Evolutionary conservation across 2,329 filamentous ascomycete genomes (phyloP).

Genomic region (Mariannaea elegans): DNA sequence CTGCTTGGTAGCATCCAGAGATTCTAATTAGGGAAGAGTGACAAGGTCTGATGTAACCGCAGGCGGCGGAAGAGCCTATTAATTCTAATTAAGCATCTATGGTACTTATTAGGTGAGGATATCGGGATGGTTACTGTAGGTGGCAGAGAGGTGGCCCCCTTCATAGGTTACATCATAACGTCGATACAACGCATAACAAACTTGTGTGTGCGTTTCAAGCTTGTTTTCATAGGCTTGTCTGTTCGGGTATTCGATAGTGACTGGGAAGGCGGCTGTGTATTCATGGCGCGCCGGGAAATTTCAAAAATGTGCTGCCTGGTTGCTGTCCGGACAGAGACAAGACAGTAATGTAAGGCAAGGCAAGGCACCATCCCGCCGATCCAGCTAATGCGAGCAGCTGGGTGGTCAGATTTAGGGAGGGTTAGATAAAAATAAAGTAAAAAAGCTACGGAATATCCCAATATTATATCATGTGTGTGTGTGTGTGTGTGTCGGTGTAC

Average conservation of each 20-base stretch:
- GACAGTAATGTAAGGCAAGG: not conserved
- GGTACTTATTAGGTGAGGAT: too few species aligned
- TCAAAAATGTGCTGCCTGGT: constrained; percentile 6
- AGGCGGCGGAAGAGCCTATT: not conserved
- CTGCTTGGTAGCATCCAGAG: not conserved
- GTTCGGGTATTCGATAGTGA: not conserved
- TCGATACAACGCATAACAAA: constrained; percentile 4
- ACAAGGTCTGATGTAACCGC: constrained; percentile 12
- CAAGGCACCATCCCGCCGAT: not conserved
- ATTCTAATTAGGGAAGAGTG: too few species aligned
- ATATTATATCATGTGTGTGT: not conserved
- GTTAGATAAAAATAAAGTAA: constrained; percentile 10
- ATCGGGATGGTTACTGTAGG: too few species aligned
- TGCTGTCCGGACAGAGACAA: not conserved
- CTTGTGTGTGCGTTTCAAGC: constrained; percentile 1
- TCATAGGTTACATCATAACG: constrained; percentile 7
- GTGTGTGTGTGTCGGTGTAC: not conserved
- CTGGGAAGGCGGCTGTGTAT: not conserved
- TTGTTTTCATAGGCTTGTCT: not conserved
- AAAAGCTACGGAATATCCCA: not conserved
- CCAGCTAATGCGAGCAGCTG: constrained; percentile 3
- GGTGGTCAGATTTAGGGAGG: not conserved
- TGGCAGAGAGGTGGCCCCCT: constrained; percentile 1
- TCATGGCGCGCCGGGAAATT: constrained; percentile 14
- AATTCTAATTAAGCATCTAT: too few species aligned